These are phyloP conservation scores for Coprinopsis cinerea DNA, from an alignment of 768 basidiomycete genomes.

Conservation along the genomic window DNA sequence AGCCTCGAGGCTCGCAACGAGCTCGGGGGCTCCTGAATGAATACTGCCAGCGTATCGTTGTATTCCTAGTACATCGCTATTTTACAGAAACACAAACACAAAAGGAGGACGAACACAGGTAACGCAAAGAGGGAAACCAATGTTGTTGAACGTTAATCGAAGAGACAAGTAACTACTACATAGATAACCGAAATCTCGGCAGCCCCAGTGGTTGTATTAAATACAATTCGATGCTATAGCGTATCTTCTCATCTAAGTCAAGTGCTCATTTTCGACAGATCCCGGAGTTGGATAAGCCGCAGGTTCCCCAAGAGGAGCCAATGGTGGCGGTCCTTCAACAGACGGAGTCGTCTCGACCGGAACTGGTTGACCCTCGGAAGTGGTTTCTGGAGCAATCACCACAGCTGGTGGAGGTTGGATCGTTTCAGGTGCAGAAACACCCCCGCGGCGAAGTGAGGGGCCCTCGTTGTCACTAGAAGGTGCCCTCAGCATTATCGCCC, in stretches of 20 bases:
- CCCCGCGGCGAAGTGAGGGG: conserved; percentile 63
- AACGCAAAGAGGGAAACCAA: no score
- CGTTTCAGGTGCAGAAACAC: conserved; percentile 59
- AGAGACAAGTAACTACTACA: no score
- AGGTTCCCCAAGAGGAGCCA: conserved; percentile 19
- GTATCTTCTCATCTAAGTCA: conserved; percentile 19
- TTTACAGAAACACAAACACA: conserved; percentile 2
- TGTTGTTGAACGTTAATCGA: no score
- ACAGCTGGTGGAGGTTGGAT: no score
- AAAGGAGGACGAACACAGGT: conserved; percentile 10
- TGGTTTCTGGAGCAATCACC: conserved; percentile 26
- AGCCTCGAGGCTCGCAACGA: neutral
- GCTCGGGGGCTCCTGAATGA: neutral
- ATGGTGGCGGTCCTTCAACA: neutral
- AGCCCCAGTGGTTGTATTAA: no score
- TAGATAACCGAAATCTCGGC: no score
- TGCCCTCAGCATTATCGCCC: conserved; percentile 2
- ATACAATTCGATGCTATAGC: neutral
- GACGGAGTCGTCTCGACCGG: neutral
- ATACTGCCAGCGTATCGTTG: conserved; percentile 3
- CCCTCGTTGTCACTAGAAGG: neutral
- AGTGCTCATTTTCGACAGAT: conserved; percentile 36
- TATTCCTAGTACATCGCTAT: neutral
- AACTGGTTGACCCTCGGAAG: no score
- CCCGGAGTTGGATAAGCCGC: conserved; percentile 46